Percentiles rank a stretch among this genome's conserved stretches.
phyloP scores from a whole-genome alignment of 2,329 filamentous ascomycete species.

The Cladophialophora chaetospira region DNA sequence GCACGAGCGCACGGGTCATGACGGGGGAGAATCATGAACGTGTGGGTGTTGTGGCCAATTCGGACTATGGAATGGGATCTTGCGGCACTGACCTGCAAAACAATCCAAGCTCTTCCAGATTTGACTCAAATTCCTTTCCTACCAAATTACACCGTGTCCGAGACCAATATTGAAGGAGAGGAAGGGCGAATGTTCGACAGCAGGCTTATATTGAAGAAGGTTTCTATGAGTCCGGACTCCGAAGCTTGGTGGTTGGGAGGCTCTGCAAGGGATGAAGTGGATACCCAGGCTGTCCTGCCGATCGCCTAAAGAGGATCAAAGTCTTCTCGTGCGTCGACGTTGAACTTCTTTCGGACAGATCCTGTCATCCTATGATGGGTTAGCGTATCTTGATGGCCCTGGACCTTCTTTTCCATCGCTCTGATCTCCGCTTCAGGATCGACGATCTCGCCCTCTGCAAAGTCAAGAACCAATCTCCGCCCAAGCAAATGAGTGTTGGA shows the following conservation, averaged over 20 bases:
- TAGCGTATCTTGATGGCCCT: conserved; percentile 85
- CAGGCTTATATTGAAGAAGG: conserved; percentile 2
- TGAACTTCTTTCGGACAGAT: conserved; percentile 81
- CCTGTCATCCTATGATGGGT: conserved; percentile 81
- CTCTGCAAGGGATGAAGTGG: conserved; percentile 24
- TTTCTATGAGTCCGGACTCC: conserved; percentile 2
- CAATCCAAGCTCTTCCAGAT: background rate
- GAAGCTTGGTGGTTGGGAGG: background rate
- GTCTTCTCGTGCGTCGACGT: conserved; percentile 68
- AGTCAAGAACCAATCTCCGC: conserved; percentile 85
- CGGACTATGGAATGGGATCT: conserved; percentile 17
- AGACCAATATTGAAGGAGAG: conserved; percentile 11
- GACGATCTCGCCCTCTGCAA: conserved; percentile 81
- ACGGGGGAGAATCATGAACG: background rate
- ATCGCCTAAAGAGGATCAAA: conserved; percentile 47
- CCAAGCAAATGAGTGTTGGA: conserved; percentile 92
- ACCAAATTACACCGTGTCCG: background rate
- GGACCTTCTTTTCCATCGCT: conserved; percentile 96
- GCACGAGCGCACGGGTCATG: too few relatives aligned
- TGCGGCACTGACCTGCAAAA: background rate
- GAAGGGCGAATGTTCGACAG: conserved; percentile 6
- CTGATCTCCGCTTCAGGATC: conserved; percentile 95
- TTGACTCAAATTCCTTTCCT: background rate
- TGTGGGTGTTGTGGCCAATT: conserved; percentile 15
- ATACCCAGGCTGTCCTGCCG: conserved; percentile 2